A percentile compares a stretch with the other conserved stretches of the same genome.
Conservation (phyloP, 768 basidiomycete species). For the Tremella fuciformis region DNA sequence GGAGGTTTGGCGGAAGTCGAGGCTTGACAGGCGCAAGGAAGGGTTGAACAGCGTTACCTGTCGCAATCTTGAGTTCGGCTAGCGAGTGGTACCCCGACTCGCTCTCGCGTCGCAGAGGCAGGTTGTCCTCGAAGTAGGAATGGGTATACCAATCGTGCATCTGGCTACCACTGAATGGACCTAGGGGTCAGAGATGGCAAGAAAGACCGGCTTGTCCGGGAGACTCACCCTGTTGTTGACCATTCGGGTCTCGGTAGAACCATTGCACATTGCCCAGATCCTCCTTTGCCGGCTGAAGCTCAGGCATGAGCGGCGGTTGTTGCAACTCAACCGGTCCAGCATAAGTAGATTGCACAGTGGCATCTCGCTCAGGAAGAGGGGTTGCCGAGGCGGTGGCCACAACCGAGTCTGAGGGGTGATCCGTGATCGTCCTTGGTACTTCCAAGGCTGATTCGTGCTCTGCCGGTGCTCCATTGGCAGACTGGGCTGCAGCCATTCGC, state of each 20-base stretch:
- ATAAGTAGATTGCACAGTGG: slow-evolving; percentile 22
- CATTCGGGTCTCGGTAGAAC: slow-evolving; percentile 89
- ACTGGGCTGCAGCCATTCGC: slow-evolving; percentile 29
- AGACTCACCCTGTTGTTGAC: slow-evolving; percentile 77
- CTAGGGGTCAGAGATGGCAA: slow-evolving; percentile 53
- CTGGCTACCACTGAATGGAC: slow-evolving; percentile 78
- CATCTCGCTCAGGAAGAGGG: slow-evolving; percentile 47
- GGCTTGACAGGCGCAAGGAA: slow-evolving; percentile 55
- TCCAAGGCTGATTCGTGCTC: slow-evolving; percentile 20
- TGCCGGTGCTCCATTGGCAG: slow-evolving; percentile 1
- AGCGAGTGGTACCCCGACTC: slow-evolving; percentile 53
- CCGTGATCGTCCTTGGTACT: slow-evolving; percentile 23
- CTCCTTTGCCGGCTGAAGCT: slow-evolving; percentile 17
- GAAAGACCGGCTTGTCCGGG: slow-evolving; percentile 2
- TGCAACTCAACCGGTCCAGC: slow-evolving; percentile 8
- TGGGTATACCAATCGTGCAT: slow-evolving; percentile 96
- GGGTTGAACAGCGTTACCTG: slow-evolving; percentile 50
- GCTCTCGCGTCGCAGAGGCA: slow-evolving; percentile 72
- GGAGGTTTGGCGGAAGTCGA: slow-evolving; percentile 55
- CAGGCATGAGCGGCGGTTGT: slow-evolving; percentile 2
- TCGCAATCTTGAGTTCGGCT: slow-evolving; percentile 47
- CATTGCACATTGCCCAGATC: slow-evolving; percentile 61
- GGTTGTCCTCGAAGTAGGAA: slow-evolving; percentile 77
- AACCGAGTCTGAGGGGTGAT: slow-evolving; percentile 35
- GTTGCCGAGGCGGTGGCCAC: slow-evolving; percentile 46